Conservation (phyloP, 441 rosid species). For the Brassica hybrid region DNA sequence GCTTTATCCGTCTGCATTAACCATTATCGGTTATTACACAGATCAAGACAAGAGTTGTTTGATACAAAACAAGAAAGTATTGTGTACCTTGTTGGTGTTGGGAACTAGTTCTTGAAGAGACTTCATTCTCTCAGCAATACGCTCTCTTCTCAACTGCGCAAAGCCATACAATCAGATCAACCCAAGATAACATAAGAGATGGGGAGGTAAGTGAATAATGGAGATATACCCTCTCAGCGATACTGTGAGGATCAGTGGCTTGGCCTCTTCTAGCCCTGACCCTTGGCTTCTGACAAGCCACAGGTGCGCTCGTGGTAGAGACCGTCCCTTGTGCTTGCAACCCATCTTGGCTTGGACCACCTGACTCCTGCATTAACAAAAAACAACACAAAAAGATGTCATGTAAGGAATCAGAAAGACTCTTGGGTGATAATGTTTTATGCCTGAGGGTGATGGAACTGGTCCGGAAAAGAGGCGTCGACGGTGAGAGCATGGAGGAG, state of each 20-base stretch:
- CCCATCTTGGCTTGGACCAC: slow-evolving; percentile 45
- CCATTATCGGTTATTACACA: slow-evolving; percentile 6
- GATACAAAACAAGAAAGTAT: background rate
- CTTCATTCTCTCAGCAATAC: slow-evolving; percentile 83
- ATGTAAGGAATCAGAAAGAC: no score
- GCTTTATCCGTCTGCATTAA: slow-evolving; percentile 43
- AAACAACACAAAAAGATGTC: no score
- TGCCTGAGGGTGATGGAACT: slow-evolving; percentile 41
- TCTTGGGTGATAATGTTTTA: background rate
- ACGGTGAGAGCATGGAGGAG: slow-evolving; percentile 45
- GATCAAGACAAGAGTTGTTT: slow-evolving; percentile 20
- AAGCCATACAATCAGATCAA: slow-evolving; percentile 17
- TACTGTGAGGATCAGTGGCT: slow-evolving; percentile 92
- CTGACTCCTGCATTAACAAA: slow-evolving; percentile 36
- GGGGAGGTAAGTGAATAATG: background rate
- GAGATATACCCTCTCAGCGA: slow-evolving; percentile 78
- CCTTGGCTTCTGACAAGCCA: slow-evolving; percentile 55
- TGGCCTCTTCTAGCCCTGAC: slow-evolving; percentile 86
- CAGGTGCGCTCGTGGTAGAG: slow-evolving; percentile 42
- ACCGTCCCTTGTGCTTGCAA: slow-evolving; percentile 38
- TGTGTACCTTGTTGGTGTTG: slow-evolving; percentile 66
- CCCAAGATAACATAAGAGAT: background rate
- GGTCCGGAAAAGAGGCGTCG: slow-evolving; percentile 38
- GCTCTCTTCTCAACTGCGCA: slow-evolving; percentile 72
- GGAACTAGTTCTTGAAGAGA: slow-evolving; percentile 84